Percentiles rank a stretch among this genome's conserved stretches.
Conservation (phyloP, 805 yeast species). For the Yamadazyma takamatsuzukensis region DNA sequence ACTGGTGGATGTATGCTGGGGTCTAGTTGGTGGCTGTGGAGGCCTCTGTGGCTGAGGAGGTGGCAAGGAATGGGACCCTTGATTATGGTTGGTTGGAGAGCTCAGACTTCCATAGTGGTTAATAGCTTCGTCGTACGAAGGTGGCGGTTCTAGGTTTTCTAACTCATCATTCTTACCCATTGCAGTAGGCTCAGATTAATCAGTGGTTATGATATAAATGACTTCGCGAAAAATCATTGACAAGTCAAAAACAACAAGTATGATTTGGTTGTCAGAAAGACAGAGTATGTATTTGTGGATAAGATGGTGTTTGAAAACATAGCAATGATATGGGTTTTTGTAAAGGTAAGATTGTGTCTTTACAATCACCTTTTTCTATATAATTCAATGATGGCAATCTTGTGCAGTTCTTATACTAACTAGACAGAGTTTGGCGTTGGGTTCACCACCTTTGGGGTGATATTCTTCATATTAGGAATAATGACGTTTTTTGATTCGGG, state of each 20-base stretch:
- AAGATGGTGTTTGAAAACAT: background rate
- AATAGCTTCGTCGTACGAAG: constrained; percentile 47
- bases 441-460: constrained; percentile 79
- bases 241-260: constrained; percentile 12
- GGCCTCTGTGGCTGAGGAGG: constrained; percentile 6
- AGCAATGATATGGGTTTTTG: background rate
- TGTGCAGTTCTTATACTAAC: constrained; percentile 16
- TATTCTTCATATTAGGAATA: constrained; percentile 78
- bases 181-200: too few relatives aligned
- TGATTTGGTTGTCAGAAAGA: constrained; percentile 73
- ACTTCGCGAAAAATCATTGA: too few relatives aligned
- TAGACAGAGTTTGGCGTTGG: constrained; percentile 84
- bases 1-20: constrained; percentile 12
- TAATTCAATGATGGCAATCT: background rate
- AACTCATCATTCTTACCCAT: too few relatives aligned
- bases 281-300: constrained; percentile 74
- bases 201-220: too few relatives aligned
- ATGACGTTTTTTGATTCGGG: constrained; percentile 86
- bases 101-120: constrained; percentile 9
- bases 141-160: constrained; percentile 44
- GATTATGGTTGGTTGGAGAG: constrained; percentile 2
- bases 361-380: too few relatives aligned
- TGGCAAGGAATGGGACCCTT: background rate
- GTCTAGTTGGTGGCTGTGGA: constrained; percentile 14
- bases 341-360: too few relatives aligned